Percentiles rank a stretch among this genome's conserved stretches.
phyloP scores from a whole-genome alignment of 352 stramenopile species.

The Pythium insidiosum region DNA sequence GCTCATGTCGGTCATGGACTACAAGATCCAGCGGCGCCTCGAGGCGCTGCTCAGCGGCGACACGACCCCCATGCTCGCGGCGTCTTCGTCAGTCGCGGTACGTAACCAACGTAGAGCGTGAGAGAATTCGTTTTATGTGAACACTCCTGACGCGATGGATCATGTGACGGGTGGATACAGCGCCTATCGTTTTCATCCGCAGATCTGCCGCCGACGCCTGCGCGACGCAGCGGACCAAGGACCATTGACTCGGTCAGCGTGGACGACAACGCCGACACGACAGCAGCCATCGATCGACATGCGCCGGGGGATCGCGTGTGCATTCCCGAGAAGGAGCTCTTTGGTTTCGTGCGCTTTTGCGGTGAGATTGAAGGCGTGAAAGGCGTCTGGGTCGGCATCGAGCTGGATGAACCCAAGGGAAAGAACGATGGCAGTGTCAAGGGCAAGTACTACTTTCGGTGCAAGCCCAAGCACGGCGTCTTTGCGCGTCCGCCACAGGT shows the following conservation, averaged over 20 bases:
- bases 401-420: slow-evolving; percentile 64
- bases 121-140: no score
- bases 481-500: slow-evolving; percentile 75
- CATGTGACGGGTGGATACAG: background rate
- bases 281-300: slow-evolving; percentile 2
- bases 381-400: slow-evolving; percentile 66
- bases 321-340: slow-evolving; percentile 80
- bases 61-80: slow-evolving; percentile 4
- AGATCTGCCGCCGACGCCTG: slow-evolving; percentile 1
- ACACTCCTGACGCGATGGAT: no score
- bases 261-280: slow-evolving; percentile 25
- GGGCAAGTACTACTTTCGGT: slow-evolving; percentile 72
- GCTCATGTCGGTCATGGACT: slow-evolving; percentile 62
- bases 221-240: background rate
- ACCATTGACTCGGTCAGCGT: slow-evolving; percentile 28
- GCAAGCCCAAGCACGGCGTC: slow-evolving; percentile 69
- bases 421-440: slow-evolving; percentile 85
- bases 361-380: slow-evolving; percentile 67
- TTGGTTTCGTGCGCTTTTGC: slow-evolving; percentile 71
- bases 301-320: slow-evolving; percentile 71
- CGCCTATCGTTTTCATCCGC: background rate
- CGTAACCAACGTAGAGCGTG: no score
- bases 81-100: no score
- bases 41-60: slow-evolving; percentile 37
- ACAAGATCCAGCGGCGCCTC: slow-evolving; percentile 78